phyloP scores from a whole-genome alignment of 805 yeast species.

The Wickerhamomyces bovis region DNA sequence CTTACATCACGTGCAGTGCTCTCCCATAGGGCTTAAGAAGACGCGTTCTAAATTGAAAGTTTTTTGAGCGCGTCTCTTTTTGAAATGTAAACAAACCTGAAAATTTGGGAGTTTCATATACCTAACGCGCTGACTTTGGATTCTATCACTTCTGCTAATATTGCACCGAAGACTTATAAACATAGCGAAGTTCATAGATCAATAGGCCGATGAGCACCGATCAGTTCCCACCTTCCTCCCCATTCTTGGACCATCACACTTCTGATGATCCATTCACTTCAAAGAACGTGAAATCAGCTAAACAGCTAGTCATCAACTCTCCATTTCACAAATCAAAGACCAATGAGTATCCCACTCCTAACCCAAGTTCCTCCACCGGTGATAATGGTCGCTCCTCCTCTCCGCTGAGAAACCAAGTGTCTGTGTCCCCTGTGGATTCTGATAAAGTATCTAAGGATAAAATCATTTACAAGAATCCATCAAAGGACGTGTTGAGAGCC shows the following conservation, averaged over 20 bases:
- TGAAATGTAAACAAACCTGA: conserved; percentile 11
- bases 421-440: neutral
- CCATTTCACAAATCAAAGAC: conserved; percentile 21
- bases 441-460: neutral
- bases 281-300: conserved; percentile 5
- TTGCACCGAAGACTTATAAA: too few species aligned
- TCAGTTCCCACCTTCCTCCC: conserved; percentile 35
- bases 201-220: conserved; percentile 4
- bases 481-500: conserved; percentile 12
- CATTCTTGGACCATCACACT: conserved; percentile 22
- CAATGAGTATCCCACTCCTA: conserved; percentile 59
- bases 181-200: neutral
- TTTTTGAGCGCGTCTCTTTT: neutral
- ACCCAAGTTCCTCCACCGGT: conserved; percentile 57
- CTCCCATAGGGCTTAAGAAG: too few species aligned
- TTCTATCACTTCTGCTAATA: neutral
- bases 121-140: neutral
- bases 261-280: conserved; percentile 6
- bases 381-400: conserved; percentile 27
- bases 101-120: neutral
- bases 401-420: conserved; percentile 19
- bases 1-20: neutral
- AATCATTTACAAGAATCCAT: conserved; percentile 2
- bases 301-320: conserved; percentile 17
- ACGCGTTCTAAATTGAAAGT: too few species aligned